Conservation (phyloP, 306 rosid species). For the Astragalus membranaceus region DNA sequence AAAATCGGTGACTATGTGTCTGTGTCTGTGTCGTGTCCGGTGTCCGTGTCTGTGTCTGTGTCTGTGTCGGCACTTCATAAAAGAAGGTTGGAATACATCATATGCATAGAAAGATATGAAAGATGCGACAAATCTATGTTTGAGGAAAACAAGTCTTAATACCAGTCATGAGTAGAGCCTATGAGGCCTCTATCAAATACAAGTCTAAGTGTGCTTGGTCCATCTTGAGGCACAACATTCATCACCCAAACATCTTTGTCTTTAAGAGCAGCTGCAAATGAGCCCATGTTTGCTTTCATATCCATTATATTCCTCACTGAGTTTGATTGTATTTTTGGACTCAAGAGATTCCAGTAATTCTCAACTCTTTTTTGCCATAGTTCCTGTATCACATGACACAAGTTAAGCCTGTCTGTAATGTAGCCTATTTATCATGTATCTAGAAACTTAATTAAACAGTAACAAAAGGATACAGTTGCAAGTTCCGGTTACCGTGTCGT, state of each 20-base stretch:
- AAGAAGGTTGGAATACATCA: neutral
- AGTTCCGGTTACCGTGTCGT: slow-evolving; percentile 62
- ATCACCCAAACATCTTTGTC: slow-evolving; percentile 90
- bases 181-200: slow-evolving; percentile 84
- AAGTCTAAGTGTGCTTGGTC: slow-evolving; percentile 82
- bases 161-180: slow-evolving; percentile 76
- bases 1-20: no score
- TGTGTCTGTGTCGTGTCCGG: no score
- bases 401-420: neutral
- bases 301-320: slow-evolving; percentile 81
- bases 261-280: slow-evolving; percentile 78
- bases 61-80: neutral
- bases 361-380: slow-evolving; percentile 76
- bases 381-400: slow-evolving; percentile 45
- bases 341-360: slow-evolving; percentile 68
- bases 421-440: neutral
- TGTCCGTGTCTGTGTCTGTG: no score
- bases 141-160: slow-evolving; percentile 10
- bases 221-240: slow-evolving; percentile 81
- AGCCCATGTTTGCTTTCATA: slow-evolving; percentile 89
- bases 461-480: slow-evolving; percentile 1
- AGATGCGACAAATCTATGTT: neutral
- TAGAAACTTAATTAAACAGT: neutral
- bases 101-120: neutral
- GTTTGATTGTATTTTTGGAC: slow-evolving; percentile 55